Conservation (phyloP, 345 rosid genomes). For the Eutrema heterophyllum region DNA sequence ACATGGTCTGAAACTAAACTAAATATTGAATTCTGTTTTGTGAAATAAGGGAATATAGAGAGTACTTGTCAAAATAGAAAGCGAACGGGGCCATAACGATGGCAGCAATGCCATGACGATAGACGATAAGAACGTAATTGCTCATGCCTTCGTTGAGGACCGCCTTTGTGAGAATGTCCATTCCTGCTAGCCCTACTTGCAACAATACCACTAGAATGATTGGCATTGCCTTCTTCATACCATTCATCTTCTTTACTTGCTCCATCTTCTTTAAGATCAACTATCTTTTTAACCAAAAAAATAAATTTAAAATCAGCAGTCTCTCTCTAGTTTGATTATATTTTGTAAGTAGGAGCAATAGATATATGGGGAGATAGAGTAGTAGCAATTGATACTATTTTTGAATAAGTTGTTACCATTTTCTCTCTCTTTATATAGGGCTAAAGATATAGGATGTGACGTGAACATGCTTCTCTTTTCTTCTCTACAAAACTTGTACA, state of each 20-base stretch:
- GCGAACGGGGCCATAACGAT: conserved; percentile 76
- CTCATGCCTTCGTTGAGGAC: conserved; percentile 83
- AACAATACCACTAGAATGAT: conserved; percentile 56
- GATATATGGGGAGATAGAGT: background rate
- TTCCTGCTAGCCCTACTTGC: conserved; percentile 84
- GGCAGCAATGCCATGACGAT: conserved; percentile 80
- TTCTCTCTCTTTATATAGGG: conserved; percentile 25
- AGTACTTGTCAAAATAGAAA: conserved; percentile 53
- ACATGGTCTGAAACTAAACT: background rate
- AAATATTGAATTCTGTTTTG: background rate
- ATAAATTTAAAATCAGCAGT: background rate
- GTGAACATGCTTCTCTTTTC: background rate
- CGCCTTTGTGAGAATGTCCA: conserved; percentile 78
- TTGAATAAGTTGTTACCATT: background rate
- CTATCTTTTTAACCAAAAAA: background rate
- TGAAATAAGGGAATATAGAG: background rate
- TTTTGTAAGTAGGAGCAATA: background rate
- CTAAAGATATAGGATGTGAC: background rate
- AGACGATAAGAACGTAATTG: conserved; percentile 72
- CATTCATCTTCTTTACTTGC: conserved; percentile 19
- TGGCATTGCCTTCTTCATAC: conserved; percentile 47
- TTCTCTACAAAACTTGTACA: background rate
- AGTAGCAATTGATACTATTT: background rate
- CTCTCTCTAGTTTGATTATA: background rate
- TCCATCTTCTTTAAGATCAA: conserved; percentile 6